These are phyloP conservation scores for Phytopythium cucurbitacearum DNA, from an alignment of 352 stramenopile species.

Conservation along the genomic window DNA sequence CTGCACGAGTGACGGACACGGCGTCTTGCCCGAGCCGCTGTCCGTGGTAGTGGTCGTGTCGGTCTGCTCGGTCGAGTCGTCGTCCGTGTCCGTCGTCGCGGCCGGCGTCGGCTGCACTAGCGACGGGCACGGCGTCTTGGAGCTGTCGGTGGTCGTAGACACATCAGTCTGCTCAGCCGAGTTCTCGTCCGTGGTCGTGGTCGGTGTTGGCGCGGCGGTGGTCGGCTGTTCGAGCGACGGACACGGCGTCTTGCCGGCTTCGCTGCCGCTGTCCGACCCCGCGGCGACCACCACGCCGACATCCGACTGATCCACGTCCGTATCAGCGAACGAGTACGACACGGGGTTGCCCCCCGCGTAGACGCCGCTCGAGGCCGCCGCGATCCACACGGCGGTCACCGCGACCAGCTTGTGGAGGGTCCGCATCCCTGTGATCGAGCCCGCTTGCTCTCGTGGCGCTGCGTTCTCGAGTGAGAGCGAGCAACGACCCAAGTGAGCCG, in stretches of 20 bases:
- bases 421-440: too few relatives aligned
- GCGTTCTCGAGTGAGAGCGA: too few relatives aligned
- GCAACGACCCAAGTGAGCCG: too few relatives aligned
- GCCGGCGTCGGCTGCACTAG: slow-evolving; percentile 3
- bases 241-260: slow-evolving; percentile 10
- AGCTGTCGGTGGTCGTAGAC: neutral
- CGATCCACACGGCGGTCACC: slow-evolving; percentile 3
- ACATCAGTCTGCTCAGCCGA: neutral
- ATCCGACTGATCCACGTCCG: slow-evolving; percentile 17
- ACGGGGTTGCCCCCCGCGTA: slow-evolving; percentile 8
- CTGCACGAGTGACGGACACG: slow-evolving; percentile 6
- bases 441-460: too few relatives aligned
- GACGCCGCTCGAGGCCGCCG: slow-evolving; percentile 14
- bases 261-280: slow-evolving; percentile 6
- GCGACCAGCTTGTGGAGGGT: neutral
- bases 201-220: neutral
- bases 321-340: slow-evolving; percentile 12
- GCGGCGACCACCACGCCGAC: slow-evolving; percentile 17
- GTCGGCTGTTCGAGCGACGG: slow-evolving; percentile 16
- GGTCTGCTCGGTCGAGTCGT: neutral
- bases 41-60: neutral
- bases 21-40: neutral
- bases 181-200: neutral
- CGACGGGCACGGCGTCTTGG: slow-evolving; percentile 3
- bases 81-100: neutral